Evolutionary conservation across 305 asterid genomes (phyloP), one percentile per base, ranked within the genome.

Genomic region (Fraxinus angustifolia): DNA sequence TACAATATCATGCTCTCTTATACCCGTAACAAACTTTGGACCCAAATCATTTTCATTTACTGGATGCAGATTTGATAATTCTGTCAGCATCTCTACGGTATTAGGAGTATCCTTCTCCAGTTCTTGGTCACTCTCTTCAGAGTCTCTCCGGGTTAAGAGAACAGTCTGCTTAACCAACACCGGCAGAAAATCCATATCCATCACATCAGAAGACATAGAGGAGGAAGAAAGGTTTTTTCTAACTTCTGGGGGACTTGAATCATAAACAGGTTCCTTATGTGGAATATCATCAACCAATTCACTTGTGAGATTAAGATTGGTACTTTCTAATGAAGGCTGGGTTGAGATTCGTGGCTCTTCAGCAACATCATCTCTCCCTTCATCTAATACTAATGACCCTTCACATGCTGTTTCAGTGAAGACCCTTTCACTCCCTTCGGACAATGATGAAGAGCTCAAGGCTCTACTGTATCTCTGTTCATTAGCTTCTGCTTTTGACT

Each of bases 341-440:
- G 79, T 73, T n/a, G 86, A 76, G 76, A 87, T 77, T 77, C 31
- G 80, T 33, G 85, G 81, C 78, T 86, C 89, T 76, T 84, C 87
- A 67, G 58, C 87, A 77, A 83, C 74, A 79, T 53, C 65, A 21
- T 75, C 88, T 79, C 83, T 78, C 83, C 70, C 60, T 82, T 78
- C 89, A 67, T 84, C 91, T 62, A 81, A 79, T 68, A 83, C 77
- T 70, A 90, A 79, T 76, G 83, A 74, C 62, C 70, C 86, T 80
- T 87, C 93, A 70, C 83, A 90, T 78, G 85, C 93, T 48, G 79
- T 81, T 62, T 82, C 87, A 62, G 81, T 84, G 81, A 88, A 88
- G 82, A 89, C 87, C 82, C 90, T 89, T 73, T 92, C 98, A 81
- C 93, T 93, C 80, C 75, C 93, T 88, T 90, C 95, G 34, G 94